Conservation (phyloP, 164 flowering plant genomes). For the Chimonanthus salicifolius region DNA sequence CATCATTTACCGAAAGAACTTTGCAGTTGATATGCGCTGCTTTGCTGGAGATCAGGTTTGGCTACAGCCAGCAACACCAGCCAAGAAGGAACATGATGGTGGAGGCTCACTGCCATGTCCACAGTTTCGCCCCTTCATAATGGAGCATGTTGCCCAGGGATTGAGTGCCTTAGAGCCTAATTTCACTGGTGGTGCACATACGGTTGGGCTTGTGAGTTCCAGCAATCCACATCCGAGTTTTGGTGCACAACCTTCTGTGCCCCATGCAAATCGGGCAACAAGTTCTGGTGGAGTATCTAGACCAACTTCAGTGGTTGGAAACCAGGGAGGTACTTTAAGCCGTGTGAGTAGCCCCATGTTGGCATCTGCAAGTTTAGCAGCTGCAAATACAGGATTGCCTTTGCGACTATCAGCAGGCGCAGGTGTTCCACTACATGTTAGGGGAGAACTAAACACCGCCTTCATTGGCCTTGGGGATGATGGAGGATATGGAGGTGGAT, state of each 20-base stretch:
- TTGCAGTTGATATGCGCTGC: conserved; percentile 99
- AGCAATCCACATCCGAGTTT: conserved; percentile 43
- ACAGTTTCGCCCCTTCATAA: conserved; percentile 96
- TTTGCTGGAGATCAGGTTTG: conserved; percentile 99
- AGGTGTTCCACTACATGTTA: conserved; percentile 77
- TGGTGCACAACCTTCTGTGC: conserved; percentile 43
- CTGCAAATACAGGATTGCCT: conserved; percentile 50
- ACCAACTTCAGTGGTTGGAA: conserved; percentile 29
- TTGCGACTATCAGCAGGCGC: conserved; percentile 66
- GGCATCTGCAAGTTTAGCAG: conserved; percentile 48
- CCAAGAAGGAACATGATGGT: conserved; percentile 72
- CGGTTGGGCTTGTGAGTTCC: conserved; percentile 47
- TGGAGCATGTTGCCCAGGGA: conserved; percentile 99
- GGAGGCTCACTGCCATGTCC: conserved; percentile 99
- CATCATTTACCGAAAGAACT: conserved; percentile 81
- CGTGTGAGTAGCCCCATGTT: conserved; percentile 50
- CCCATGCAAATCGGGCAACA: conserved; percentile 51
- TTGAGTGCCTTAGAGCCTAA: conserved; percentile 78
- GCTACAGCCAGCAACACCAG: conserved; percentile 99
- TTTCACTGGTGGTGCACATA: conserved; percentile 50
- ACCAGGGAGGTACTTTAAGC: conserved; percentile 43
- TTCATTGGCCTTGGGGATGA: conserved; percentile 99
- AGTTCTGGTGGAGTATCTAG: conserved; percentile 49
- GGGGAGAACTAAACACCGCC: conserved; percentile 97
- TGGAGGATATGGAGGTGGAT: conserved; percentile 99